Conservation (phyloP, 169 alveolate species). For the Theileria orientalis region DNA sequence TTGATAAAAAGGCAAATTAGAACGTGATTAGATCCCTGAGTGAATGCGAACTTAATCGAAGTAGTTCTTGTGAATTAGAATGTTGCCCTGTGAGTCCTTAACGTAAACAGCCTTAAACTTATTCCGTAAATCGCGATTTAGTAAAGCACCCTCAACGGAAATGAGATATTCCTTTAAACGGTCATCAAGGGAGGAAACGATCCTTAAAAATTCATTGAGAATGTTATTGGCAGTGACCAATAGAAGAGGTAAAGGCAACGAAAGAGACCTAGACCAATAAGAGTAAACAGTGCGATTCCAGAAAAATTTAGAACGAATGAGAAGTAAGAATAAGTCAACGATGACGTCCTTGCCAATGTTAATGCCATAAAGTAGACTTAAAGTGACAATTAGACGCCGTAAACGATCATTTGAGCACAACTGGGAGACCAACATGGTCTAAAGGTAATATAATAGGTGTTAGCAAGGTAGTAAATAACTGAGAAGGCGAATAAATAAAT, state of each 20-base stretch:
- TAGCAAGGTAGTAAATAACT: background rate
- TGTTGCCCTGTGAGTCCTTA: conserved; percentile 27
- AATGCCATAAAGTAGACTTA: background rate
- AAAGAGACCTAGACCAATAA: conserved; percentile 54
- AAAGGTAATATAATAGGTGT: background rate
- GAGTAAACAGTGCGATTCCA: conserved; percentile 57
- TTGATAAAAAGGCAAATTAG: too few species aligned
- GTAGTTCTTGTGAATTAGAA: conserved; percentile 18
- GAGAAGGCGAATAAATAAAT: conserved; percentile 8
- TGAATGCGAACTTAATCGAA: too few species aligned
- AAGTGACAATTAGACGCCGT: background rate
- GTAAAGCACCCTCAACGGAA: conserved; percentile 42
- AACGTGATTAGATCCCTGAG: too few species aligned
- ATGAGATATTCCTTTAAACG: conserved; percentile 12
- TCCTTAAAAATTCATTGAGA: background rate
- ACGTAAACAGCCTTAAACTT: conserved; percentile 6
- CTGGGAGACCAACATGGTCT: conserved; percentile 40
- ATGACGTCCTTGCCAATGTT: conserved; percentile 25
- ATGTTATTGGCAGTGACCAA: conserved; percentile 33
- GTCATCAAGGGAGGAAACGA: conserved; percentile 26
- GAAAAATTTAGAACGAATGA: conserved; percentile 23
- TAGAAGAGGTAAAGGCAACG: conserved; percentile 49
- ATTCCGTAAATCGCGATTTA: conserved; percentile 29
- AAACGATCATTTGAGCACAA: conserved; percentile 8
- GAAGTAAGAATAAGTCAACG: conserved; percentile 24